Evolutionary conservation across 2,329 filamentous ascomycete species (phyloP).

Genomic region (Nannizziopsis arthrosporioides): DNA sequence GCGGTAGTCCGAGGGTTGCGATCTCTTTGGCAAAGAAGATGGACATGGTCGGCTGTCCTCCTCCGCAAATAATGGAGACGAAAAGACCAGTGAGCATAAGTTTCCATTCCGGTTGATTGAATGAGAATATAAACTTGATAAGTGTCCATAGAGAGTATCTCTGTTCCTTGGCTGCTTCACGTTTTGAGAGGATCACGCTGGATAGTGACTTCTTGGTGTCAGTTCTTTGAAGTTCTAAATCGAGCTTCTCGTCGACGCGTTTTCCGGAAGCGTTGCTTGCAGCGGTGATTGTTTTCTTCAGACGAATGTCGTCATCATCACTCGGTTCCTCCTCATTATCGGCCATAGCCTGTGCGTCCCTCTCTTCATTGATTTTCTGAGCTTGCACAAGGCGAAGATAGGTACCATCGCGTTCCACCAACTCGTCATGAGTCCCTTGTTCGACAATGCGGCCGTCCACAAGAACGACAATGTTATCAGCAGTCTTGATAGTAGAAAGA

Average conservation of each 20-base stretch:
- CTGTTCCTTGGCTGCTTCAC: slow-evolving; percentile 38
- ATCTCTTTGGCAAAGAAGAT: slow-evolving; percentile 88
- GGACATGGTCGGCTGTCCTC: slow-evolving; percentile 62
- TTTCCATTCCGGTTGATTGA: slow-evolving; percentile 62
- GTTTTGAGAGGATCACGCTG: slow-evolving; percentile 55
- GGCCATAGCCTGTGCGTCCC: slow-evolving; percentile 26
- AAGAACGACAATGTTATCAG: slow-evolving; percentile 95
- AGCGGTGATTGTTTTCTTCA: slow-evolving; percentile 8
- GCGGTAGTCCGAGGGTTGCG: slow-evolving; percentile 52
- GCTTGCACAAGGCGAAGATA: slow-evolving; percentile 82
- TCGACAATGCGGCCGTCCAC: slow-evolving; percentile 74
- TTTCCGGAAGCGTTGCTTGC: slow-evolving; percentile 19
- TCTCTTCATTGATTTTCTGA: slow-evolving; percentile 60
- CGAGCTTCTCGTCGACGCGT: slow-evolving; percentile 25
- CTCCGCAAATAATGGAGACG: slow-evolving; percentile 66
- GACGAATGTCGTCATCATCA: slow-evolving; percentile 4
- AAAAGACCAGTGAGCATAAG: slow-evolving; percentile 62
- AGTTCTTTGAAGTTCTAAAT: slow-evolving; percentile 29
- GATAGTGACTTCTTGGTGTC: slow-evolving; percentile 49
- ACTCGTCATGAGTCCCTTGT: slow-evolving; percentile 73
- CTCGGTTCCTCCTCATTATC: slow-evolving; percentile 16
- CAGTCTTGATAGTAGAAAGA: slow-evolving; percentile 84
- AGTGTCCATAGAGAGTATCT: slow-evolving; percentile 64
- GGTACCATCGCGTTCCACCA: slow-evolving; percentile 58
- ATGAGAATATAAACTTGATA: slow-evolving; percentile 65